Conservation (phyloP, 768 basidiomycete species). For the Russula ochroleuca region DNA sequence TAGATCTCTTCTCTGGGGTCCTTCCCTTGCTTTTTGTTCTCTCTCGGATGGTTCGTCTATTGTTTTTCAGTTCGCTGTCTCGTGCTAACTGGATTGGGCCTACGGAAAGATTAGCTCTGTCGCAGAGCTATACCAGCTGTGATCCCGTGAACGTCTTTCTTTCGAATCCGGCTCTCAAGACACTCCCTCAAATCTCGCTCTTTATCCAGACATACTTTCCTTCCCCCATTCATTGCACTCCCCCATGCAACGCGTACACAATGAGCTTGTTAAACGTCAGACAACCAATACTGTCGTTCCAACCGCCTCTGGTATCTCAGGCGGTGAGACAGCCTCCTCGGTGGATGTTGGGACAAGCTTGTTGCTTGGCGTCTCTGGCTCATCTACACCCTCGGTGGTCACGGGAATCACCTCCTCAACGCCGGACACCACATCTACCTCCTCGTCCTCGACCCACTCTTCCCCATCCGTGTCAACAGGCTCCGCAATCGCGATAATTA, state of each 20-base stretch:
- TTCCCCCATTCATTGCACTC: not conserved
- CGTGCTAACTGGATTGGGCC: not conserved
- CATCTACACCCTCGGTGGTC: not conserved
- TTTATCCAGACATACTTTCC: conserved; percentile 12
- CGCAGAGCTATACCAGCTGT: too few species aligned
- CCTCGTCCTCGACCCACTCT: not conserved
- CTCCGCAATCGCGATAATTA: conserved; percentile 19
- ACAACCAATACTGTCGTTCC: not conserved
- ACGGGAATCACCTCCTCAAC: not conserved
- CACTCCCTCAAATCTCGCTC: conserved; percentile 15
- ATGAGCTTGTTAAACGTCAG: conserved; percentile 18
- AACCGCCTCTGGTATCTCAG: conserved; percentile 7
- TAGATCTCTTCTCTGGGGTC: not conserved
- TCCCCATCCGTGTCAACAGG: conserved; percentile 23
- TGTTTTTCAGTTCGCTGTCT: not conserved
- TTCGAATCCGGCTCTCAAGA: not conserved
- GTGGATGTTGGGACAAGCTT: not conserved
- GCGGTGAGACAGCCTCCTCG: not conserved
- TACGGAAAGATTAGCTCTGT: not conserved
- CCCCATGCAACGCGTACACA: conserved; percentile 14
- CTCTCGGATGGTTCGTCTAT: conserved; percentile 1
- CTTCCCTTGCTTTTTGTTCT: not conserved
- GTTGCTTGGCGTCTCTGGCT: conserved; percentile 2
- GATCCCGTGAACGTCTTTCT: conserved; percentile 14
- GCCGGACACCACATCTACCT: conserved; percentile 1